Evolutionary conservation across 768 basidiomycete genomes (phyloP), one percentile per base, ranked within the genome.

Genomic region (Boletus vinaceobasis): DNA sequence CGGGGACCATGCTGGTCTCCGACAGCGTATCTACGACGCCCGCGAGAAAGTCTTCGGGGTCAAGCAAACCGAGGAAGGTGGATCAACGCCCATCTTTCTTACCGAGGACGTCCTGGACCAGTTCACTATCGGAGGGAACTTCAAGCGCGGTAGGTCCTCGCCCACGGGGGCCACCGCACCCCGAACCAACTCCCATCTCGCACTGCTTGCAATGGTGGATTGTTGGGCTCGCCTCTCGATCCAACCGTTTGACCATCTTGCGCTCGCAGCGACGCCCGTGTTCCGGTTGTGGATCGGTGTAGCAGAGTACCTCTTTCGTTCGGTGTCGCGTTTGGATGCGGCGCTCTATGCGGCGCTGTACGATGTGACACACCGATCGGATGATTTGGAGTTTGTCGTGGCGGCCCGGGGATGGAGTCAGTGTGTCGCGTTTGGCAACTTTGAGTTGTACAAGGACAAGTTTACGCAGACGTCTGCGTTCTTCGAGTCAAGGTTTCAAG

Each of bases 211-310:
- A 15, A 98, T 99, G 94, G 97, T 98, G 19, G 97, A 99, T 72
- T 95, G 91, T 64, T 99, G 97, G 97, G 88, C 91, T 8, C 81
- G 82, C 48, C 83, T 98, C 48, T 75, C 77, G 0, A 94, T 97
- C 65, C 83, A 90, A 50, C 97, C 97, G 0, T 96, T 90, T 67
- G 85, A 83, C 33, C 95, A 98, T 74, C 84, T 98, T 58, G 81
- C 87, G 8, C 84, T 98, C 43, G 96, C 96, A 0, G 96, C 94
- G 8, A 99, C 95, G 2, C 97, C 97, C 0, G 82, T 98, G 35
- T 99, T 99, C 75, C 83, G 94, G 49, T 79, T 99, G 58, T 98
- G 96, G 86, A 87, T 99, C 48, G 96, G 96, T 31, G 93, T 98
- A 13, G 92, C 96, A 11, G 97, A 98, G 70, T 90, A 95, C 71